Evolutionary conservation across 1,284 basidiomycete genomes (phyloP).

Genomic region (Agroathelia rolfsii): DNA sequence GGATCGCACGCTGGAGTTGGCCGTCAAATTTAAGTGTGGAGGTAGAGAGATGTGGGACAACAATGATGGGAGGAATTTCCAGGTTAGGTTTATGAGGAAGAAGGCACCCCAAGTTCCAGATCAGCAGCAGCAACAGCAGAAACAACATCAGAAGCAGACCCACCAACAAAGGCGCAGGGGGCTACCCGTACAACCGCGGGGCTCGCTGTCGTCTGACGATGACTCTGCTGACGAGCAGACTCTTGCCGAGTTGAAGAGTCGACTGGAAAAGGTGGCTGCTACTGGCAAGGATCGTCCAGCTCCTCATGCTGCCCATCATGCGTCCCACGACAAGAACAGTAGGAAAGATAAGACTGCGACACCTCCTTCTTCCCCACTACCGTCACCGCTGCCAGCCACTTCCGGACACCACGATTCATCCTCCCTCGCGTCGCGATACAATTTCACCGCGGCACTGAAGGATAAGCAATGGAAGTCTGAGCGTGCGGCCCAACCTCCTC

Average conservation of each 20-base stretch:
- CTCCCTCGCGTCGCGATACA: conserved; percentile 41
- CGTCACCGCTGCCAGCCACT: conserved; percentile 2
- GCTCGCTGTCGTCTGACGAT: conserved; percentile 13
- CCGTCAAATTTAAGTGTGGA: conserved; percentile 67
- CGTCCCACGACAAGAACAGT: no score
- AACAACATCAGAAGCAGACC: conserved; percentile 12
- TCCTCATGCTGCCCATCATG: conserved; percentile 13
- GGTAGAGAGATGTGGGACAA: conserved; percentile 88
- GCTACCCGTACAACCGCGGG: conserved; percentile 9
- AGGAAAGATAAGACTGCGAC: no score
- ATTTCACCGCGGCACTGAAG: conserved; percentile 42
- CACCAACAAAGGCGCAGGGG: conserved; percentile 18
- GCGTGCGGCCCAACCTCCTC: conserved; percentile 18
- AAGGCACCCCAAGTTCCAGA: conserved; percentile 16
- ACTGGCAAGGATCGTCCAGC: conserved; percentile 9
- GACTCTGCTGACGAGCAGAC: conserved; percentile 10
- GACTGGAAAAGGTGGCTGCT: conserved; percentile 45
- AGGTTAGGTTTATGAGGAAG: conserved; percentile 44
- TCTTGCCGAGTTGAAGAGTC: conserved; percentile 39
- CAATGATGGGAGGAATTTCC: conserved; percentile 75
- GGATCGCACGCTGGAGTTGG: conserved; percentile 79
- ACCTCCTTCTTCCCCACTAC: no score
- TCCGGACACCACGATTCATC: conserved; percentile 10
- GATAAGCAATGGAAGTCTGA: conserved; percentile 29
- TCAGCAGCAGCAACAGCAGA: conserved; percentile 7